These are phyloP conservation scores for Bipolaris zeicola DNA, from an alignment of 2,329 filamentous ascomycete genomes.

Conservation along the genomic window DNA sequence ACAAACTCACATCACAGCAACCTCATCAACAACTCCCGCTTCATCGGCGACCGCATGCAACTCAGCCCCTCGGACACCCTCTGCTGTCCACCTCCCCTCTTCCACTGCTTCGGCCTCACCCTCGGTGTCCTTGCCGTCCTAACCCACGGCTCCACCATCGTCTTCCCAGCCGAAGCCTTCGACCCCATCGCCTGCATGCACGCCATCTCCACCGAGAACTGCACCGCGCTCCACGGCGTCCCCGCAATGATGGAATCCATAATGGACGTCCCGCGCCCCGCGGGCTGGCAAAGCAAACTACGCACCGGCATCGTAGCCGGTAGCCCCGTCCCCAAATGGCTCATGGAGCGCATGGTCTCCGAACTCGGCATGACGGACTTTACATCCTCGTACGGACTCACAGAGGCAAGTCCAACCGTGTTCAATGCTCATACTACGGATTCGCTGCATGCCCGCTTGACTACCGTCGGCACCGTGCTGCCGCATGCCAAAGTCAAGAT, in stretches of 20 bases:
- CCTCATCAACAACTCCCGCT: constrained; percentile 49
- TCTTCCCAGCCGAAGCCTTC: constrained; percentile 76
- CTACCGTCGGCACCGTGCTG: constrained; percentile 76
- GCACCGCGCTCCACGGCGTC: constrained; percentile 78
- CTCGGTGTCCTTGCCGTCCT: constrained; percentile 74
- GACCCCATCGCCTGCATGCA: constrained; percentile 69
- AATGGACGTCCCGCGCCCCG: constrained; percentile 56
- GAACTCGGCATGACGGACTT: constrained; percentile 78
- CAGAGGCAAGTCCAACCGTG: constrained; percentile 78
- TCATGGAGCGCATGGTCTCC: constrained; percentile 74
- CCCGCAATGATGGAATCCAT: constrained; percentile 82
- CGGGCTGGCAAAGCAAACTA: constrained; percentile 54
- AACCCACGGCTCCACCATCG: constrained; percentile 76
- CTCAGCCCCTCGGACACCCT: constrained; percentile 69
- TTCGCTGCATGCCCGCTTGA: constrained; percentile 67
- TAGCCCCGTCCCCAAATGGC: constrained; percentile 73
- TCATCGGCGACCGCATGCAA: constrained; percentile 71
- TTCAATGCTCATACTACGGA: constrained; percentile 82
- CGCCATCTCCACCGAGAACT: constrained; percentile 60
- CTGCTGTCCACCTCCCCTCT: constrained; percentile 82
- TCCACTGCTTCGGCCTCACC: constrained; percentile 85
- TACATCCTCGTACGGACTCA: constrained; percentile 63
- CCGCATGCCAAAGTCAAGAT: constrained; percentile 78
- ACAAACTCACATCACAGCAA: constrained; percentile 31
- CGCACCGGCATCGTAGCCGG: constrained; percentile 81